Conservation (phyloP, 225 moss, liverwort and hornwort genomes). For the Physcomitrellopsis africana region DNA sequence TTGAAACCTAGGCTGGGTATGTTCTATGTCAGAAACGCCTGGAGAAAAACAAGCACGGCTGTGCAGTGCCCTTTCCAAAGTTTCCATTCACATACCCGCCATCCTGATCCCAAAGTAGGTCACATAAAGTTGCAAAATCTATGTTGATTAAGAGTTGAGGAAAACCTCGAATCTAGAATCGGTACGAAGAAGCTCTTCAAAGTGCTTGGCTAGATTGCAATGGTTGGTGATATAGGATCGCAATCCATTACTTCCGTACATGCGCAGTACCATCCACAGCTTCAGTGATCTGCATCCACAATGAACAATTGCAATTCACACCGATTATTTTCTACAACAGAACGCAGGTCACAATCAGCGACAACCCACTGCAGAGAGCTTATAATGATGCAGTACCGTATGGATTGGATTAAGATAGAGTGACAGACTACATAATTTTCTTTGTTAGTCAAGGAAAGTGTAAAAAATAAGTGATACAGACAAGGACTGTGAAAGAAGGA, state of each 20-base stretch:
- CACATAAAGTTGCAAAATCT: background rate
- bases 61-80: background rate
- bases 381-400: background rate
- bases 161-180: conserved; percentile 72
- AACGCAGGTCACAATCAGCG: background rate
- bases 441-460: background rate
- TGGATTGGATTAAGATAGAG: background rate
- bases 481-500: conserved; percentile 23
- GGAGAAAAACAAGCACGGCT: background rate
- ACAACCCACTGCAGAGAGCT: background rate
- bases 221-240: conserved; percentile 68
- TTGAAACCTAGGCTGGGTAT: background rate
- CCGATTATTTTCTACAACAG: background rate
- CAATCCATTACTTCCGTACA: conserved; percentile 70
- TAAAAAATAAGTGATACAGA: background rate
- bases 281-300: conserved; percentile 66
- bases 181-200: conserved; percentile 59
- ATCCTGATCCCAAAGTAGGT: conserved; percentile 5
- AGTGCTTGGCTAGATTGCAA: conserved; percentile 59
- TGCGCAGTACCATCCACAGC: conserved; percentile 80
- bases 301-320: conserved; percentile 1
- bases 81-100: background rate
- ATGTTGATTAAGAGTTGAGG: conserved; percentile 1
- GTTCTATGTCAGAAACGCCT: background rate
- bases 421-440: background rate